Conservation (phyloP, 768 basidiomycete species). For the Mrakia blollopis region DNA sequence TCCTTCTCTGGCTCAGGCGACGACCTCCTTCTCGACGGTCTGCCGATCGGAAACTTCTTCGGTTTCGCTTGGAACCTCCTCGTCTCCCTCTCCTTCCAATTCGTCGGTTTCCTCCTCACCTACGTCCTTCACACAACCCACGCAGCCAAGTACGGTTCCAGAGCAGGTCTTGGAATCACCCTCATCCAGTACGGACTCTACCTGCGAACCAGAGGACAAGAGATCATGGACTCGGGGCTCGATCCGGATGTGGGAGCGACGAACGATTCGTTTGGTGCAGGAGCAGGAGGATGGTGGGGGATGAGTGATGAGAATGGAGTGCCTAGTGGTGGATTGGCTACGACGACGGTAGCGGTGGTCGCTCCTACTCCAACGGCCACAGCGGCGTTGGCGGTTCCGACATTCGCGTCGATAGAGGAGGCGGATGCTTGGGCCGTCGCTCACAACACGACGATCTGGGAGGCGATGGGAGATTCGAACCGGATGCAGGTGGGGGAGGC, state of each 20-base stretch:
- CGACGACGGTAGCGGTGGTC: slow-evolving; percentile 1
- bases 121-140: slow-evolving; percentile 80
- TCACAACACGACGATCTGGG: slow-evolving; percentile 39
- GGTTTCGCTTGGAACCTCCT: slow-evolving; percentile 72
- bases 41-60: slow-evolving; percentile 81
- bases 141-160: slow-evolving; percentile 86
- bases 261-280: slow-evolving; percentile 35
- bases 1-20: slow-evolving; percentile 51
- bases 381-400: slow-evolving; percentile 15
- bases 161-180: slow-evolving; percentile 91
- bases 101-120: slow-evolving; percentile 72
- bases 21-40: slow-evolving; percentile 79
- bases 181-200: slow-evolving; percentile 88
- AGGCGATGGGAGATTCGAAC: slow-evolving; percentile 37
- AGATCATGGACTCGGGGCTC: slow-evolving; percentile 42
- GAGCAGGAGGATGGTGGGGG: slow-evolving; percentile 31
- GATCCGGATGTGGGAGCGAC: slow-evolving; percentile 35
- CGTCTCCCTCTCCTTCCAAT: slow-evolving; percentile 94
- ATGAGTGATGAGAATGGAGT: background rate
- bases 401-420: slow-evolving; percentile 15
- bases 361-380: slow-evolving; percentile 22
- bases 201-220: slow-evolving; percentile 54
- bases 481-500: slow-evolving; percentile 48
- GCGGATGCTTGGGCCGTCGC: slow-evolving; percentile 32
- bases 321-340: slow-evolving; percentile 9